Percentiles rank a stretch among this genome's conserved stretches.
phyloP scores from a whole-genome alignment of 2,329 filamentous ascomycete species.

The Claviceps sp. region DNA sequence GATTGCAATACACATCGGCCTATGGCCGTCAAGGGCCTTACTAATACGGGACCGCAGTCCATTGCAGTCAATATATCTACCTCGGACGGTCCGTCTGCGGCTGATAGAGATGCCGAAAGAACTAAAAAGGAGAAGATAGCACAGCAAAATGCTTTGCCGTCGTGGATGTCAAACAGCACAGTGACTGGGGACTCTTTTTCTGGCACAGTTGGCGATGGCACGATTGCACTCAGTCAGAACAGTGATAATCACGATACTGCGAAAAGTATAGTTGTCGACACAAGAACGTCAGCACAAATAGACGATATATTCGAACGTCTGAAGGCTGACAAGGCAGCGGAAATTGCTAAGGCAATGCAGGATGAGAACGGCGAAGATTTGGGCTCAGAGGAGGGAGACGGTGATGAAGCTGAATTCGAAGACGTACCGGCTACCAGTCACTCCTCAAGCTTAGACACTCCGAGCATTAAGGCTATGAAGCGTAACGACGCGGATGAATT shows the following conservation, averaged over 20 bases:
- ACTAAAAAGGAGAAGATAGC: slow-evolving; percentile 52
- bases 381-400: slow-evolving; percentile 23
- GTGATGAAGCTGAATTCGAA: slow-evolving; percentile 34
- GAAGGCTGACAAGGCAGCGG: slow-evolving; percentile 44
- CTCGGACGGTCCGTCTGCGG: slow-evolving; percentile 50
- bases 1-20: slow-evolving; percentile 41
- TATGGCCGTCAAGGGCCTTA: slow-evolving; percentile 55
- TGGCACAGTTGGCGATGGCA: slow-evolving; percentile 12
- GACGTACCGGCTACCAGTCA: slow-evolving; percentile 30
- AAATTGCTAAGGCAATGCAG: slow-evolving; percentile 19
- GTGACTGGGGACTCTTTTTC: slow-evolving; percentile 50
- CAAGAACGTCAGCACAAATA: slow-evolving; percentile 42
- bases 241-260: slow-evolving; percentile 30
- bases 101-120: slow-evolving; percentile 50
- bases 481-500: slow-evolving; percentile 18
- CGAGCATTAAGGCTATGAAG: slow-evolving; percentile 20
- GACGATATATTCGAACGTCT: slow-evolving; percentile 56
- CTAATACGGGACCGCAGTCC: slow-evolving; percentile 52
- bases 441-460: slow-evolving; percentile 19
- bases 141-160: slow-evolving; percentile 54
- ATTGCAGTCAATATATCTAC: slow-evolving; percentile 59
- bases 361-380: slow-evolving; percentile 21
- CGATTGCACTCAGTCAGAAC: slow-evolving; percentile 22
- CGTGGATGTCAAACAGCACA: slow-evolving; percentile 60
- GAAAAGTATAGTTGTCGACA: slow-evolving; percentile 25